Base-by-base conservation (phyloP, 2,329 filamentous ascomycete genomes). In the Trichoderma breve region DNA sequence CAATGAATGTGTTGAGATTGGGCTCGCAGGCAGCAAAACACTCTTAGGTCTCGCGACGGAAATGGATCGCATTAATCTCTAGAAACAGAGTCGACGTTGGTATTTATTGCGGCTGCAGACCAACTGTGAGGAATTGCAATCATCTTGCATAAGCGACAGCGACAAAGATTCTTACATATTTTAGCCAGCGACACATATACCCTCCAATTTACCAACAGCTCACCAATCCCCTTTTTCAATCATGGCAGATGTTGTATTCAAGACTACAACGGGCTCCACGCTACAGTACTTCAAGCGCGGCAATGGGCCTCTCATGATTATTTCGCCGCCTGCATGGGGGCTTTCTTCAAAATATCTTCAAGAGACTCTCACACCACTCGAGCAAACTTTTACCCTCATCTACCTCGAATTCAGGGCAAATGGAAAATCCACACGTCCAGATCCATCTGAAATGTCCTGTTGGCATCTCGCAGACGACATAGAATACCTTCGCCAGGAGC, bases 371-470 rank as follows among this genome's bases (percentile, higher is more conserved):
- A 28, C 18, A 3, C 64, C 51, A 26, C 34, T 67, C 4, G 64
- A 67, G n/a, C 34, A 67, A 24, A 7, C 51, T 24, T 67, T 67
- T 24, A 67, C 64, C 2, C 21, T 67, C 9, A 5, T 67, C 8
- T 58, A 58, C 24, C 64, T 67, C 11, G 51, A 58, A 28, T 58
- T 57, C 1, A 26, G 64, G 34, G 64, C 24, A 58, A 67, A 67
- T 32, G 53, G 64, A 11, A 67, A 58, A n/a, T 67, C 64, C 2
- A 58, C 64, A 7, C 36, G 64, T 0, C 64, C 64, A 2, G 24
- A 21, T 43, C 51, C 64, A 11, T 58, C 64, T 9, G 51, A 67
- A 43, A 67, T 67, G 64, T 43, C 64, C 3, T 67, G 64, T n/a
- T 67, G 64, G 64, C 64, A 58, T 3, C 32, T 58, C 24, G 64